A percentile compares a stretch with the other conserved stretches of the same genome.
Conservation (phyloP, 768 basidiomycete species). For the Trametes cubensis region DNA sequence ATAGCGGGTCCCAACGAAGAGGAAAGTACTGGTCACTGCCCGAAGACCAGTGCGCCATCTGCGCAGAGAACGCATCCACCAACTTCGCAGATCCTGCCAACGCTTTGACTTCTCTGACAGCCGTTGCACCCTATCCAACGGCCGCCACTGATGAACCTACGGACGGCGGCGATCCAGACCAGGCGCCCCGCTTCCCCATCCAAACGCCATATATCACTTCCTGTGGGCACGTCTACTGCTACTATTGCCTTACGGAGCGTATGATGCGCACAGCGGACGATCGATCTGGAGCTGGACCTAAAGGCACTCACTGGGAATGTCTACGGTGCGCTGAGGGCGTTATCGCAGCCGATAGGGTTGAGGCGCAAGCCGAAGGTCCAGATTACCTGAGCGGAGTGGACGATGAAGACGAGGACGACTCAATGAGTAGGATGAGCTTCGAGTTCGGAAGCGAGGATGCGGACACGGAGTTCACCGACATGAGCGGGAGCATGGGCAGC, state of each 20-base stretch:
- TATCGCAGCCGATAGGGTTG: slow-evolving; percentile 64
- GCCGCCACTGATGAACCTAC: slow-evolving; percentile 9
- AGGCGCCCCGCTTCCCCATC: slow-evolving; percentile 62
- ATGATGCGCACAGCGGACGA: slow-evolving; percentile 76
- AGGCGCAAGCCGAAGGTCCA: slow-evolving; percentile 39
- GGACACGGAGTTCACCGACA: slow-evolving; percentile 29
- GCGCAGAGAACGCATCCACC: slow-evolving; percentile 73
- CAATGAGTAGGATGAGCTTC: slow-evolving; percentile 23
- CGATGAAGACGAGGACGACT: slow-evolving; percentile 17
- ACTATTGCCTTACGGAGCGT: slow-evolving; percentile 86
- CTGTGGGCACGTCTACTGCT: slow-evolving; percentile 90
- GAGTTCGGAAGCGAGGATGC: slow-evolving; percentile 33
- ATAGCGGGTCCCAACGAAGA: slow-evolving; percentile 19
- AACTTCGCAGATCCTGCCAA: slow-evolving; percentile 56
- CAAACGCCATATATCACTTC: slow-evolving; percentile 82
- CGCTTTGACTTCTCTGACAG: slow-evolving; percentile 41
- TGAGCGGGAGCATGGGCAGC: slow-evolving; percentile 34
- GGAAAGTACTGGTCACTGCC: slow-evolving; percentile 76
- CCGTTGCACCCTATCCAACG: slow-evolving; percentile 32
- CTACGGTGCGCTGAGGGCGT: slow-evolving; percentile 75
- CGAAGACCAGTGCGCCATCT: slow-evolving; percentile 85
- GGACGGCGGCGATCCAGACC: slow-evolving; percentile 31
- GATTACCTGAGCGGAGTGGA: slow-evolving; percentile 30
- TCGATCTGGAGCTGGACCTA: slow-evolving; percentile 35
- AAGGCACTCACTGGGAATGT: slow-evolving; percentile 76